Evolutionary conservation across 2,329 filamentous ascomycete genomes (phyloP).

Genomic region (Botrytis fabae): DNA sequence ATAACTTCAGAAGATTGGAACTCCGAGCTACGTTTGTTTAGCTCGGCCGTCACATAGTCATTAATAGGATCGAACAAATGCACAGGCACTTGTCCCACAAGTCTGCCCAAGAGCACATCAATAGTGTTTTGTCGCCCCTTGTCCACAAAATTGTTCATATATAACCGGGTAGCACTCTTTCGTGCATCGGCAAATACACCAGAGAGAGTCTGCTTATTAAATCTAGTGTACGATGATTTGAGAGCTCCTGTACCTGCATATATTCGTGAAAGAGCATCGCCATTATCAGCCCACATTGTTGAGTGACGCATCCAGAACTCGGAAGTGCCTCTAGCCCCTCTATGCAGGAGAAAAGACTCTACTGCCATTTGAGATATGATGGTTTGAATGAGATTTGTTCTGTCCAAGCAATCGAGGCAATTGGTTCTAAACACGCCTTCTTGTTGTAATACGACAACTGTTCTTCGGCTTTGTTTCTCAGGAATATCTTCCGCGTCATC

Average conservation of each 20-base stretch:
- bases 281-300: constrained; percentile 95
- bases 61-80: constrained; percentile 92
- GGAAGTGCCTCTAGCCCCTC: constrained; percentile 64
- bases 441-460: constrained; percentile 78
- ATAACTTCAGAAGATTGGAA: constrained; percentile 75
- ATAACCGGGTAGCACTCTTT: constrained; percentile 90
- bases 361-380: constrained; percentile 93
- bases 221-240: constrained; percentile 91
- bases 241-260: constrained; percentile 95
- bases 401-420: constrained; percentile 91
- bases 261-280: constrained; percentile 88
- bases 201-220: constrained; percentile 93
- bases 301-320: constrained; percentile 94
- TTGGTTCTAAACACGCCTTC: constrained; percentile 96
- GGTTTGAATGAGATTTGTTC: constrained; percentile 94
- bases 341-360: constrained; percentile 77
- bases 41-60: constrained; percentile 79
- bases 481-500: constrained; percentile 46
- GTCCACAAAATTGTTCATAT: constrained; percentile 97
- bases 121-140: constrained; percentile 92
- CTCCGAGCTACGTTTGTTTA: constrained; percentile 66
- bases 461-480: constrained; percentile 43
- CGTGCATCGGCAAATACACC: constrained; percentile 92
- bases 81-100: constrained; percentile 79
- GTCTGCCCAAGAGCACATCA: constrained; percentile 82